These are phyloP conservation scores for Syzygium aqueum DNA, from an alignment of 345 rosid genomes.

Conservation along the genomic window DNA sequence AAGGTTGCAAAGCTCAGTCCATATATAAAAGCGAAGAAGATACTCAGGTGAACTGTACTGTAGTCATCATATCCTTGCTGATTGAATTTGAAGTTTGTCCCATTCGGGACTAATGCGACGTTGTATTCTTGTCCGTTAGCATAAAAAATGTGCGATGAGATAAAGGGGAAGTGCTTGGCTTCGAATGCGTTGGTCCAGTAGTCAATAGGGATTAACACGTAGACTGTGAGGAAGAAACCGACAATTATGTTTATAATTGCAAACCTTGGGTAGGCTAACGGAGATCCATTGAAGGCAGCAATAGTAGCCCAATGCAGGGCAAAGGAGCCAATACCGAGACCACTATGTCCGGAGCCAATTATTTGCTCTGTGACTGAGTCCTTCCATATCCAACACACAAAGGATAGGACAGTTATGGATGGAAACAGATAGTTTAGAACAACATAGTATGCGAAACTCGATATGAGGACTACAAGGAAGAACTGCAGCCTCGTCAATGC, in stretches of 20 bases:
- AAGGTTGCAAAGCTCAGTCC: slow-evolving; percentile 29
- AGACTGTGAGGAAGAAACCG: slow-evolving; percentile 13
- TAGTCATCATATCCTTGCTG: slow-evolving; percentile 22
- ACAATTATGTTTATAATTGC: slow-evolving; percentile 17
- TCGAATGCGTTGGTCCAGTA: slow-evolving; percentile 26
- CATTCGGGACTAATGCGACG: slow-evolving; percentile 14
- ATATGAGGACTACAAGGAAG: slow-evolving; percentile 28
- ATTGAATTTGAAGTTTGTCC: slow-evolving; percentile 16
- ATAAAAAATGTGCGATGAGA: slow-evolving; percentile 22
- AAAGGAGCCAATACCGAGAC: slow-evolving; percentile 30
- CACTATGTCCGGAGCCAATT: slow-evolving; percentile 23
- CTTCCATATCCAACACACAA: slow-evolving; percentile 35
- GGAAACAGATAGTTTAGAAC: slow-evolving; percentile 34
- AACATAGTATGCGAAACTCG: slow-evolving; percentile 39
- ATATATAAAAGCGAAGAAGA: slow-evolving; percentile 16
- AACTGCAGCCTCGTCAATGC: slow-evolving; percentile 40
- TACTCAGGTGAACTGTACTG: slow-evolving; percentile 29
- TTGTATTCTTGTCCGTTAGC: slow-evolving; percentile 16
- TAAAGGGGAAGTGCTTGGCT: slow-evolving; percentile 35
- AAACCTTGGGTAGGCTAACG: slow-evolving; percentile 19
- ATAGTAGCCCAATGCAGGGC: slow-evolving; percentile 32
- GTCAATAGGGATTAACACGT: slow-evolving; percentile 10
- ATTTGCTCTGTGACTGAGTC: slow-evolving; percentile 27
- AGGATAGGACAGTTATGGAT: slow-evolving; percentile 29
- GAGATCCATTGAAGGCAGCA: slow-evolving; percentile 23